Percentiles rank a stretch among this genome's conserved stretches.
phyloP scores from a whole-genome alignment of 2,329 filamentous ascomycete species.

The Xylariaceae sp. region DNA sequence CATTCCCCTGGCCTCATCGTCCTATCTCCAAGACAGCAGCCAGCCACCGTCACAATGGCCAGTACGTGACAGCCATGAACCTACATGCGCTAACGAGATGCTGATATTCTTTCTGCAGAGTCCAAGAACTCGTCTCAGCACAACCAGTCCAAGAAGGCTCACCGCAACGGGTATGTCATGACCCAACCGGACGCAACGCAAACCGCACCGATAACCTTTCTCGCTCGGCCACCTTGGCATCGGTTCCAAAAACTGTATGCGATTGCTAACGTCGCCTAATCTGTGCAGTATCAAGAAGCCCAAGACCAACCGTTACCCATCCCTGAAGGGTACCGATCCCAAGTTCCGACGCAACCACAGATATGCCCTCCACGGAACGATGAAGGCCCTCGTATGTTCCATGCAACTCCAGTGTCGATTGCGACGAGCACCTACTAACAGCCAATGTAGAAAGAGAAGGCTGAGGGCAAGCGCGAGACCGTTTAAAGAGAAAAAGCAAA shows the following conservation, averaged over 20 bases:
- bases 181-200: slow-evolving; percentile 3
- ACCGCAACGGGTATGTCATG: slow-evolving; percentile 88
- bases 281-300: slow-evolving; percentile 95
- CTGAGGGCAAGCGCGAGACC: slow-evolving; percentile 89
- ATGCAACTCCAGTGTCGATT: neutral
- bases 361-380: slow-evolving; percentile 98
- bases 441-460: slow-evolving; percentile 74
- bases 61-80: slow-evolving; percentile 50
- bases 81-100: neutral
- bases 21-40: slow-evolving; percentile 23
- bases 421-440: slow-evolving; percentile 17
- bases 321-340: slow-evolving; percentile 96
- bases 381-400: slow-evolving; percentile 86
- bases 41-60: slow-evolving; percentile 58
- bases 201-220: neutral
- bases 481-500: slow-evolving; percentile 52
- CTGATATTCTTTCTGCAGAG: slow-evolving; percentile 57
- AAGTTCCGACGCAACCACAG: slow-evolving; percentile 99
- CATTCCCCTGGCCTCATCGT: slow-evolving; percentile 19
- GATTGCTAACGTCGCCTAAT: slow-evolving; percentile 14
- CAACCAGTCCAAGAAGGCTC: slow-evolving; percentile 97
- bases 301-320: slow-evolving; percentile 98
- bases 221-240: neutral
- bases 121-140: slow-evolving; percentile 99
- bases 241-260: neutral